Evolutionary conservation across 192 early-diverging fungal genomes (phyloP).

Genomic region (Cladochytrium replicatum): DNA sequence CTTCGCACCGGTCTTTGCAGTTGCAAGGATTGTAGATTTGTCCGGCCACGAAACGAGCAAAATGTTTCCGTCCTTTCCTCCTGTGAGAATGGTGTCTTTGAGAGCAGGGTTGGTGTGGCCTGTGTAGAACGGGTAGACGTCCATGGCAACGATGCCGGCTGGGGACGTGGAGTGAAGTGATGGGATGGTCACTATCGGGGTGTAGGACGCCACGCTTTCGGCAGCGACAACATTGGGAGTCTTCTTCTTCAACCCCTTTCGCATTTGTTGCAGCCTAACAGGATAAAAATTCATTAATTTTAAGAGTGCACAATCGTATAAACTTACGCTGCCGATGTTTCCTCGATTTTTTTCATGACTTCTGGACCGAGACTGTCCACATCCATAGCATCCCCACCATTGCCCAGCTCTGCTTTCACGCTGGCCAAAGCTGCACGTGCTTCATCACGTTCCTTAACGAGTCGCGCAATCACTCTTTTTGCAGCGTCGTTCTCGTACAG

Average conservation of each 20-base stretch:
- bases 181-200: slow-evolving; percentile 33
- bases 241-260: too few species aligned
- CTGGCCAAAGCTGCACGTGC: slow-evolving; percentile 51
- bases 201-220: slow-evolving; percentile 58
- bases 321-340: slow-evolving; percentile 40
- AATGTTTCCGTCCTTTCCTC: slow-evolving; percentile 69
- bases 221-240: slow-evolving; percentile 46
- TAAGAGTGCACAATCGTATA: too few species aligned
- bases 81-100: slow-evolving; percentile 64
- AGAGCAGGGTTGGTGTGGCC: slow-evolving; percentile 10
- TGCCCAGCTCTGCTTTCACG: slow-evolving; percentile 12
- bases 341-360: slow-evolving; percentile 39
- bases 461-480: slow-evolving; percentile 84
- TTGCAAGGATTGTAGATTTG: too few species aligned
- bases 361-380: slow-evolving; percentile 27
- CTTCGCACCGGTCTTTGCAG: too few species aligned
- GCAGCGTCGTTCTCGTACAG: slow-evolving; percentile 96
- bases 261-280: too few species aligned
- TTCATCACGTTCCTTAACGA: slow-evolving; percentile 83
- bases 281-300: too few species aligned
- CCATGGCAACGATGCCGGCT: slow-evolving; percentile 50
- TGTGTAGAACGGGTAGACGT: too few species aligned
- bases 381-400: slow-evolving; percentile 21
- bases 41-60: slow-evolving; percentile 62
- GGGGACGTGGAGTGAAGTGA: slow-evolving; percentile 64